phyloP scores from a whole-genome alignment of 805 yeast species.

The Saitoella complicata region DNA sequence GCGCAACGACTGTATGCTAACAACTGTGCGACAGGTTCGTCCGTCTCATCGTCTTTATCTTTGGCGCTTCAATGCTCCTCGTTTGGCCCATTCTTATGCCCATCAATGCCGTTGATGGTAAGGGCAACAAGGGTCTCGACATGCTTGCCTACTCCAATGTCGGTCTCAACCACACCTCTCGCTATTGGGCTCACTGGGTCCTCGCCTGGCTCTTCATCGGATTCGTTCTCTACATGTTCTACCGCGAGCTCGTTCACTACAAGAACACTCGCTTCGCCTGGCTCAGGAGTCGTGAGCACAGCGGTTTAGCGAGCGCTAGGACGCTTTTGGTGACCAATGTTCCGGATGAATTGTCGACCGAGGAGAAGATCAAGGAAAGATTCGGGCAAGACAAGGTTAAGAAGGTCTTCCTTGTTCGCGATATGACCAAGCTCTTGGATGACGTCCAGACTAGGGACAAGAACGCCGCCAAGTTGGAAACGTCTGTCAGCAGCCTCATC shows the following conservation, averaged over 20 bases:
- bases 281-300: constrained; percentile 13
- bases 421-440: constrained; percentile 24
- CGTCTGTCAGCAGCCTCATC: constrained; percentile 26
- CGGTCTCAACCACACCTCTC: constrained; percentile 22
- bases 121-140: constrained; percentile 53
- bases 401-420: constrained; percentile 43
- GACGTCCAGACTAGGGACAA: constrained; percentile 20
- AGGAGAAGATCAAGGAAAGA: constrained; percentile 33
- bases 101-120: constrained; percentile 51
- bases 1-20: no score
- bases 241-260: background rate
- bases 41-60: constrained; percentile 35
- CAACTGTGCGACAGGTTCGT: constrained; percentile 18
- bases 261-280: background rate
- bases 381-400: constrained; percentile 30
- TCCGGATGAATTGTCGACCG: constrained; percentile 33
- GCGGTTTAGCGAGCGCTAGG: constrained; percentile 11
- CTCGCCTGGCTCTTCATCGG: constrained; percentile 70
- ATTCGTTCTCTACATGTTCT: constrained; percentile 9
- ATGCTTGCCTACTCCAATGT: constrained; percentile 66
- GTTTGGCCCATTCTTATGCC: constrained; percentile 62
- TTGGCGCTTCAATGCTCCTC: constrained; percentile 38
- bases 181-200: constrained; percentile 79
- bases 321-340: constrained; percentile 61
- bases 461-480: constrained; percentile 26